Evolutionary conservation across 345 rosid species (phyloP).

Genomic region (Kernera saxatilis): DNA sequence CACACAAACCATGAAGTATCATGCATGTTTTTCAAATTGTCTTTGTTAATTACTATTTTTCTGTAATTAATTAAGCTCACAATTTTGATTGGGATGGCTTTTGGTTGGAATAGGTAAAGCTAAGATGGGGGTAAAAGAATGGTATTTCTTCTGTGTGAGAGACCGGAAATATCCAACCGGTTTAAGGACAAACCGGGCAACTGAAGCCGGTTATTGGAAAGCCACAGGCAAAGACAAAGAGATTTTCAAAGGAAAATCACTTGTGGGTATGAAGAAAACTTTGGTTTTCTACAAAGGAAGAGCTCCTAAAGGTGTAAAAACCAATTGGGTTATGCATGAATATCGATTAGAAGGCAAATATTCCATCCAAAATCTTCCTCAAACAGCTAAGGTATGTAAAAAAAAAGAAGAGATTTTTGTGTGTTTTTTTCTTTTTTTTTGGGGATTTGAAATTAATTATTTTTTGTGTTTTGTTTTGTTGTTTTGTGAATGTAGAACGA

Average conservation of each 20-base stretch:
- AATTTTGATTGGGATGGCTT: not conserved
- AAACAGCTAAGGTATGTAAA: slow-evolving; percentile 45
- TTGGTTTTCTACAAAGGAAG: slow-evolving; percentile 78
- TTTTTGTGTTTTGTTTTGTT: not conserved
- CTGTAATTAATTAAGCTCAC: not conserved
- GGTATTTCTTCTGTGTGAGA: slow-evolving; percentile 73
- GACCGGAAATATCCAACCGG: slow-evolving; percentile 85
- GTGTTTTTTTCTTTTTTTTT: not conserved
- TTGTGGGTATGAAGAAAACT: slow-evolving; percentile 97
- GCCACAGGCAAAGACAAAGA: slow-evolving; percentile 71
- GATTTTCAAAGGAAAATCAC: slow-evolving; percentile 40
- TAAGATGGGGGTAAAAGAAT: slow-evolving; percentile 50
- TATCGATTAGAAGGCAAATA: slow-evolving; percentile 70
- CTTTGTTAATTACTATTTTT: not conserved
- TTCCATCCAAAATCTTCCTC: slow-evolving; percentile 48
- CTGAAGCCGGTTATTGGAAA: slow-evolving; percentile 54
- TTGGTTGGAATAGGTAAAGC: slow-evolving; percentile 20
- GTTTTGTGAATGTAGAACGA: slow-evolving; percentile 49
- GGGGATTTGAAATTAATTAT: not conserved
- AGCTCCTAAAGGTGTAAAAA: slow-evolving; percentile 75
- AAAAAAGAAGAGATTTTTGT: not conserved
- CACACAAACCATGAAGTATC: not conserved
- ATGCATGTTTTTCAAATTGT: not conserved
- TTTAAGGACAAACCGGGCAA: slow-evolving; percentile 59
- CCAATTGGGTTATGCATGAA: slow-evolving; percentile 90